Base-by-base conservation (phyloP, 2,329 filamentous ascomycete species). In the Cladorrhinum sp. region DNA sequence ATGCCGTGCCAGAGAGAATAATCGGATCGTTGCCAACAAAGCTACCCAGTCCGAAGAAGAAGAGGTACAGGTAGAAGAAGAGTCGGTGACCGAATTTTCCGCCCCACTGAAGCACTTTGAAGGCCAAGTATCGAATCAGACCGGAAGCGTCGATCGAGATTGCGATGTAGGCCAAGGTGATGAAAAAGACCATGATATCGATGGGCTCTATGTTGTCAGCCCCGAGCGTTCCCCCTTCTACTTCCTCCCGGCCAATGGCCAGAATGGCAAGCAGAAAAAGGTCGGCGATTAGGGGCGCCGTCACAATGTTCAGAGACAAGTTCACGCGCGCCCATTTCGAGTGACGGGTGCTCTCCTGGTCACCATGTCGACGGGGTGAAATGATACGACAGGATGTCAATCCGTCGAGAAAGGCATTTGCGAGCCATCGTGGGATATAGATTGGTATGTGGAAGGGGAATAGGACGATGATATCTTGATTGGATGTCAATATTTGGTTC, bases 91-190 rank as follows among this genome's bases (percentile, higher is more conserved):
- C 89, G n/a, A 82, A 81, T 62, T 85, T 80, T 2, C 88, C 88
- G 53, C 86, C 88, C 74, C 82, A 85, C 60, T 87, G 80, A 2
- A 91, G 76, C 0, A 91, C 88, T 63, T 84, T 88, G 76, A 89
- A 90, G 0, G 89, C 88, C 21, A 91, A 71, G 64, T 80, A 91
- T 58, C 88, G 77, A 67, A 91, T 90, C 16, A 91, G 77, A 2
- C 89, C 89, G 0, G 88, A 91, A 2, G 89, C 88, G 65, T 91
- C 89, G 62, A 91, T 89, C 0, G 88, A 91, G 51, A 92, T 90
- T 52, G 89, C 88, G 62, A 91, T 90, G 67, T 91, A 92, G 2
- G 89, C 88, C 49, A 90, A 72, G 0, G 87, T 89, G 49, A 91
- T 77, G 74, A 92, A 91, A 74, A 91, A 91, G 16, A 80, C 75